Percentiles rank a stretch among this genome's conserved stretches.
phyloP scores from a whole-genome alignment of 768 basidiomycete species.

The Mycena capillaripes region DNA sequence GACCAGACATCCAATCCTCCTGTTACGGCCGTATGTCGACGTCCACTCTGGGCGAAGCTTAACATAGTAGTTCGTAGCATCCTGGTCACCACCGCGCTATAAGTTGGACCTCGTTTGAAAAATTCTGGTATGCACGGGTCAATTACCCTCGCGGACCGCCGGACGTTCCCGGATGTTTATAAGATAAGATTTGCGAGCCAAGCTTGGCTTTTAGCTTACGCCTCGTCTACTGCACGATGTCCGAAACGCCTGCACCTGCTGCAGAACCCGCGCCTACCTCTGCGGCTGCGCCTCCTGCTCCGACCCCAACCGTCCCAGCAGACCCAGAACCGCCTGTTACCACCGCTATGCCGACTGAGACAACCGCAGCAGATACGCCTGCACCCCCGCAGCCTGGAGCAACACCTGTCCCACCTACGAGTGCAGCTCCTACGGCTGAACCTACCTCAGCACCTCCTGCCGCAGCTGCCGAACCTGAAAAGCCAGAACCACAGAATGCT shows the following conservation, averaged over 20 bases:
- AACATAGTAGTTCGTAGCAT: too few relatives aligned
- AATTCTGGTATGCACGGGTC: too few relatives aligned
- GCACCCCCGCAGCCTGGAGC: slow-evolving; percentile 31
- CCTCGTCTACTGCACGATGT: slow-evolving; percentile 32
- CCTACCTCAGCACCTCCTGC: slow-evolving; percentile 24
- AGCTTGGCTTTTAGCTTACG: too few relatives aligned
- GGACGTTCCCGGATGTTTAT: too few relatives aligned
- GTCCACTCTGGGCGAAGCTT: too few relatives aligned
- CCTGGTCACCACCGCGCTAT: too few relatives aligned
- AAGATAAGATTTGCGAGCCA: background rate
- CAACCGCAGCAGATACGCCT: slow-evolving; percentile 28
- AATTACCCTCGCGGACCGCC: too few relatives aligned
- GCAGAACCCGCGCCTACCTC: slow-evolving; percentile 25
- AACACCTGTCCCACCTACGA: slow-evolving; percentile 17
- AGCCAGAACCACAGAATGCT: slow-evolving; percentile 73
- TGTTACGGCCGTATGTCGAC: too few relatives aligned
- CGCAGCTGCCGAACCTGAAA: slow-evolving; percentile 25
- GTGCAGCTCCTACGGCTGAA: slow-evolving; percentile 31
- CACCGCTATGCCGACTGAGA: slow-evolving; percentile 30
- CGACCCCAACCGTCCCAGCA: slow-evolving; percentile 22
- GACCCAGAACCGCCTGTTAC: slow-evolving; percentile 26
- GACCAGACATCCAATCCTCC: too few relatives aligned
- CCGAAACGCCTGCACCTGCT: slow-evolving; percentile 21
- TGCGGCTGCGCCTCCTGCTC: slow-evolving; percentile 1
- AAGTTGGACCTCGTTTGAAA: too few relatives aligned